Evolutionary conservation across 495 filamentous ascomycete species (phyloP), one percentile per base, ranked within the genome.

Genomic region (Aspergillus steynii): DNA sequence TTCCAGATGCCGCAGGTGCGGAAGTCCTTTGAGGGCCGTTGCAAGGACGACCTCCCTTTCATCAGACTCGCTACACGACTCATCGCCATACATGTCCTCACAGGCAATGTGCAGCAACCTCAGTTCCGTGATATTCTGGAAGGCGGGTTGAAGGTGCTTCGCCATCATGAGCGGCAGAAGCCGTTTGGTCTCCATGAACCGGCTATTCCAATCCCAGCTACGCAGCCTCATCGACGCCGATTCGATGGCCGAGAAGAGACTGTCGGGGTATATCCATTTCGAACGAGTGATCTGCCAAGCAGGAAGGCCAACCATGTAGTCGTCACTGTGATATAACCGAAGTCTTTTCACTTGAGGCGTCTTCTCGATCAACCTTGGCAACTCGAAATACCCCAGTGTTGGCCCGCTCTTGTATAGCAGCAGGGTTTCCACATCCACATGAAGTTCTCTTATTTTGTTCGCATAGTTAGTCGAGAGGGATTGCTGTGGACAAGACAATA

Each of bases 121-220:
- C 7, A 95, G 63, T 55, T 84, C 84, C 55, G 75, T 77, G 8
- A 96, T 66, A 10, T 70, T 70, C 42, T 77, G 70, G 63, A 96
- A 96, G 0, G 82, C 65, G 5, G 80, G 72, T n/a, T 73, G 75
- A n/a, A 69, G 52, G 64, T 96, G 90, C 15, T 78, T 75, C 7
- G 69, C 62, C 9, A 75, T 64, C 67, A 93, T 82, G 10, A 78
- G 71, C 0, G 75, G 70, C 10, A 89, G 68, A 46, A 83, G 68
- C 31, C 76, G 63, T n/a, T 69, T 69, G 1, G 78, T 73, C 8
- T 83, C 78, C 61, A 83, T 79, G 50, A 90, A 78, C n/a, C 86
- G 82, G 37, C 83, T 73, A 64, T 90, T 93, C 92, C 93, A 96
- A 34, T 85, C 86, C 89, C 90, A 97, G 56, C 81, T 85, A 32